phyloP scores from a whole-genome alignment of 805 yeast species.

The Wickerhamiella spandovensis region DNA sequence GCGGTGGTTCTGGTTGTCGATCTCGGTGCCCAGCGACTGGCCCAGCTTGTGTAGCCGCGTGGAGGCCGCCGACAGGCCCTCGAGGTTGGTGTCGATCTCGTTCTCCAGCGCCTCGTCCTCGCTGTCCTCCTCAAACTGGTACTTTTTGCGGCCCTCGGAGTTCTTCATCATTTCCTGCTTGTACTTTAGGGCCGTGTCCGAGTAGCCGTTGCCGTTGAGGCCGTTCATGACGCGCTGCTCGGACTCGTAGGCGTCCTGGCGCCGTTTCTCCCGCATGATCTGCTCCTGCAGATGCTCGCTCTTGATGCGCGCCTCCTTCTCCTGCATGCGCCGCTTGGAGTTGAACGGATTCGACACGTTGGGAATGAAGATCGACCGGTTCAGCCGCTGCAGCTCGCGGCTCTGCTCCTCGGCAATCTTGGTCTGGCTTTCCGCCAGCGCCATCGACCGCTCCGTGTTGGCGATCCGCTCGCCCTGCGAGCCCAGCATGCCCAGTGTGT shows the following conservation, averaged over 20 bases:
- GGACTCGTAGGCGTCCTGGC: slow-evolving; percentile 45
- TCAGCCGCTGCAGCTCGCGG: slow-evolving; percentile 60
- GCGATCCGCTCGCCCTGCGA: slow-evolving; percentile 82
- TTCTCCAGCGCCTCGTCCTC: slow-evolving; percentile 90
- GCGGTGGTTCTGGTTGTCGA: slow-evolving; percentile 63
- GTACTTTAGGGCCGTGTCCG: slow-evolving; percentile 29
- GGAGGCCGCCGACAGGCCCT: slow-evolving; percentile 58
- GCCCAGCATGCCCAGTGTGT: slow-evolving; percentile 84
- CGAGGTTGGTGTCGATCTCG: slow-evolving; percentile 72
- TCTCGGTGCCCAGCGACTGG: slow-evolving; percentile 56
- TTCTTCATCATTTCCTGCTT: slow-evolving; percentile 38
- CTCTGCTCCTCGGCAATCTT: slow-evolving; percentile 74
- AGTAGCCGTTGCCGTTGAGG: slow-evolving; percentile 17
- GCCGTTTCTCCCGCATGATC: slow-evolving; percentile 44
- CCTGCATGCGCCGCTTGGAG: slow-evolving; percentile 57
- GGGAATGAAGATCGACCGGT: slow-evolving; percentile 71
- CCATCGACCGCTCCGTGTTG: slow-evolving; percentile 63
- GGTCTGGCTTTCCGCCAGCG: slow-evolving; percentile 69
- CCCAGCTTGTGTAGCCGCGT: slow-evolving; percentile 64
- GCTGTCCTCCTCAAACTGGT: slow-evolving; percentile 54
- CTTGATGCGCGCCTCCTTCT: slow-evolving; percentile 57
- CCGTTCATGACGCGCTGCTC: slow-evolving; percentile 56
- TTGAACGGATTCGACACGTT: slow-evolving; percentile 80
- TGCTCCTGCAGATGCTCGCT: slow-evolving; percentile 50
- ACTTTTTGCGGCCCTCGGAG: slow-evolving; percentile 23